Conservation (phyloP, 257 asterid genomes). For the Solanum commersonii region DNA sequence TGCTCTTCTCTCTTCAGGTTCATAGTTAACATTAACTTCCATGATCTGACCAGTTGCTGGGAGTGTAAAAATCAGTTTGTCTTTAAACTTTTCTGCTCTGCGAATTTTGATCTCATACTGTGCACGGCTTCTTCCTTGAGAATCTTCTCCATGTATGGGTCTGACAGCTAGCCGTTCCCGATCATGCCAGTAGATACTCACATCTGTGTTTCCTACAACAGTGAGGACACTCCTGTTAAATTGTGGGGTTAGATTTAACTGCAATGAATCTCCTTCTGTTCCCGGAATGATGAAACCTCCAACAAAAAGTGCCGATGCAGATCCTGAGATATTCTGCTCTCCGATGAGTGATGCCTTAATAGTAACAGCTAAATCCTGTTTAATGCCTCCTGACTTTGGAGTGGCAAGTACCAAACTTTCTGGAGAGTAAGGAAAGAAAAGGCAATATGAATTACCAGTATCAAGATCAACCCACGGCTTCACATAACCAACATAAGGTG, state of each 20-base stretch:
- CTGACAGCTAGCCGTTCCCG: constrained; percentile 31
- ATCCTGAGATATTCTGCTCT: constrained; percentile 41
- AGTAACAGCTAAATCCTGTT: constrained; percentile 31
- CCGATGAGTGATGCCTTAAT: constrained; percentile 52
- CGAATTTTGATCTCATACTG: constrained; percentile 42
- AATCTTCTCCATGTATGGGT: constrained; percentile 23
- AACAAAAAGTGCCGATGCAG: constrained; percentile 66
- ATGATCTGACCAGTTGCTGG: constrained; percentile 69
- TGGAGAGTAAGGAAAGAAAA: constrained; percentile 74
- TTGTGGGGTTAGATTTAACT: constrained; percentile 42
- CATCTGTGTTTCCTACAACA: constrained; percentile 59
- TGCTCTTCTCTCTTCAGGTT: constrained; percentile 28
- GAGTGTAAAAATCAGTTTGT: constrained; percentile 51
- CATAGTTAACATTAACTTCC: constrained; percentile 42
- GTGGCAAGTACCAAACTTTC: constrained; percentile 38
- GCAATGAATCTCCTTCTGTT: constrained; percentile 34
- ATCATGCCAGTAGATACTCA: constrained; percentile 49
- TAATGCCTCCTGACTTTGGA: constrained; percentile 19
- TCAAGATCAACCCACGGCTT: constrained; percentile 64
- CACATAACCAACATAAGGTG: constrained; percentile 51
- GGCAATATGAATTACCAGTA: constrained; percentile 43
- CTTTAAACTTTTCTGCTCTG: constrained; percentile 31
- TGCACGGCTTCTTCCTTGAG: constrained; percentile 18
- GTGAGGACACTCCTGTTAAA: constrained; percentile 39
- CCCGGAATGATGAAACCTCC: constrained; percentile 64